Evolutionary conservation across 345 rosid genomes (phyloP).

Genomic region (Eucalyptus paniculata): DNA sequence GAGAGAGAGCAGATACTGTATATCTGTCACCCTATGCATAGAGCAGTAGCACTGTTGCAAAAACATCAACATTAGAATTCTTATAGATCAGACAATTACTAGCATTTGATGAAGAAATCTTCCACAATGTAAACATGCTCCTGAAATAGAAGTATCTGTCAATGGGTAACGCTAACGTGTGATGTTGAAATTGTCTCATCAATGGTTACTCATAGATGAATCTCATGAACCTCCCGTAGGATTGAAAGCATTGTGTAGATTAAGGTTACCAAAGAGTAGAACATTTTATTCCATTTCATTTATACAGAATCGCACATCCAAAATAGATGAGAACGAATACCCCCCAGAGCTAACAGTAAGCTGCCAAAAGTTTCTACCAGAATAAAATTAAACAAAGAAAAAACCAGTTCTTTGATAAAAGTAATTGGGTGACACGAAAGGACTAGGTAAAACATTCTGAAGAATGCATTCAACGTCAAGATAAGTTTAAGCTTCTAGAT

Average conservation of each 20-base stretch:
- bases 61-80: not conserved
- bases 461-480: not conserved
- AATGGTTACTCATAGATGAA: not conserved
- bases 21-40: not conserved
- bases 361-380: not conserved
- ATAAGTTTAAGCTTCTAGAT: not conserved
- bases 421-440: not conserved
- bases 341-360: not conserved
- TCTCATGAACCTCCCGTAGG: not conserved
- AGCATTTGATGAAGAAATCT: not conserved
- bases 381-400: not conserved
- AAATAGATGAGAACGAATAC: not conserved
- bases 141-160: not conserved
- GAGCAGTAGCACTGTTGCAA: not conserved
- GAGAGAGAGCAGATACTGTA: not conserved
- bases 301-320: not conserved
- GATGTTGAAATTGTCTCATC: not conserved
- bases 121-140: not conserved
- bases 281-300: not conserved
- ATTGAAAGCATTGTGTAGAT: not conserved
- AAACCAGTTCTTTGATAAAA: not conserved
- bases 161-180: not conserved
- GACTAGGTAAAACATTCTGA: not conserved
- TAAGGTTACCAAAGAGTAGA: not conserved
- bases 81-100: not conserved